A percentile compares a stretch with the other conserved stretches of the same genome.
These are phyloP conservation scores for Russula sp. DNA, from an alignment of 768 basidiomycete genomes.

Conservation along the genomic window DNA sequence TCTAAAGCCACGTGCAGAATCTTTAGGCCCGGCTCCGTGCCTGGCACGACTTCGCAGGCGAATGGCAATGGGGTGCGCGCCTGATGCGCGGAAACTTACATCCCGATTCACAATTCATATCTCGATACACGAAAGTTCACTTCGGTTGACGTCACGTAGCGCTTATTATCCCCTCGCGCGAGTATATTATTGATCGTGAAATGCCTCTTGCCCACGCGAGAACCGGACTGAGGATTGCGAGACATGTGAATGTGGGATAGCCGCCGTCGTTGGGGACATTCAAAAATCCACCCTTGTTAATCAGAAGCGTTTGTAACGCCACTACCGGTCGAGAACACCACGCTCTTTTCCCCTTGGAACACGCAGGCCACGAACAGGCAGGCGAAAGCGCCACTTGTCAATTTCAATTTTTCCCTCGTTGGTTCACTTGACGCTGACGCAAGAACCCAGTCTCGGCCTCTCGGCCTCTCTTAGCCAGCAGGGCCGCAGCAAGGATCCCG, in stretches of 20 bases:
- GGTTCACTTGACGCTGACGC: slow-evolving; percentile 5
- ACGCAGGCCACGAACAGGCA: not conserved
- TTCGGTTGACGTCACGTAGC: slow-evolving; percentile 15
- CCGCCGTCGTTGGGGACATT: not conserved
- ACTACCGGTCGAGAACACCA: slow-evolving; percentile 4
- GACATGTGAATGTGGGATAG: slow-evolving; percentile 4
- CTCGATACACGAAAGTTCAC: slow-evolving; percentile 10
- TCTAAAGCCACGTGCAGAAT: slow-evolving; percentile 10
- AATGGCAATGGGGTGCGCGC: slow-evolving; percentile 10
- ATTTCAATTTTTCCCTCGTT: slow-evolving; percentile 9
- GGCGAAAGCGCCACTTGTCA: slow-evolving; percentile 6
- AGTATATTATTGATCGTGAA: not conserved
- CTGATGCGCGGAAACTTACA: slow-evolving; percentile 16
- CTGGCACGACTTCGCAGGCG: not conserved
- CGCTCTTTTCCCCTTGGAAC: slow-evolving; percentile 13
- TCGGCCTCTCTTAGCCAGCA: not conserved
- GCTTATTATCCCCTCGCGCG: not conserved
- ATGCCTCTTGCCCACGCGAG: slow-evolving; percentile 1
- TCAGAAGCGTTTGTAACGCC: not conserved
- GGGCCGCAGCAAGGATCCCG: not conserved
- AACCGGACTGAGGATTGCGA: not conserved
- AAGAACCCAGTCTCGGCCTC: slow-evolving; percentile 11
- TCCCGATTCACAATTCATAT: slow-evolving; percentile 14
- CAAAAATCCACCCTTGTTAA: not conserved
- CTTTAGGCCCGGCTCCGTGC: not conserved